Evolutionary conservation across 768 basidiomycete genomes (phyloP).

Genomic region (Crassisporium funariophilum): DNA sequence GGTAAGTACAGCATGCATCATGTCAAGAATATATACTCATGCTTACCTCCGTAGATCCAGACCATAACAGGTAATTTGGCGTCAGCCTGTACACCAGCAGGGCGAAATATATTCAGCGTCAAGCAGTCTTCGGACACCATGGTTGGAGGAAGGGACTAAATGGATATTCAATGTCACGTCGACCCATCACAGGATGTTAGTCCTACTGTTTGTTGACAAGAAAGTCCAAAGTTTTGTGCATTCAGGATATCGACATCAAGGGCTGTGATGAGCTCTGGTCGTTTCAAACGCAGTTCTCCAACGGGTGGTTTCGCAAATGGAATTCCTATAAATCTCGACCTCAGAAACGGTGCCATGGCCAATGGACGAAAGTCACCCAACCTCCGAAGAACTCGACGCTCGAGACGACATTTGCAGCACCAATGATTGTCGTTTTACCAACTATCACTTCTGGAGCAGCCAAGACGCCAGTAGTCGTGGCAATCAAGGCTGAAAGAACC

Average conservation of each 20-base stretch:
- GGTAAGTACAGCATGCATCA: neutral
- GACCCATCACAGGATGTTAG: neutral
- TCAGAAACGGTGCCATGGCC: too few relatives aligned
- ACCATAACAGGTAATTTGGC: slow-evolving; percentile 37
- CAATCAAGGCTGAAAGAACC: too few relatives aligned
- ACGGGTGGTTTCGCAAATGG: slow-evolving; percentile 55
- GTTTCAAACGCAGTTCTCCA: slow-evolving; percentile 43
- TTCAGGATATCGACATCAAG: slow-evolving; percentile 34
- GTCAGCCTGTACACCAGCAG: slow-evolving; percentile 31
- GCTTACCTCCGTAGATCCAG: slow-evolving; percentile 17
- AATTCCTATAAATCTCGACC: too few relatives aligned
- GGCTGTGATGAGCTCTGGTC: slow-evolving; percentile 42
- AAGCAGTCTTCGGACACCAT: slow-evolving; percentile 57
- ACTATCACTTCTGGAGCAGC: too few relatives aligned
- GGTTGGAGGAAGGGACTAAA: slow-evolving; percentile 24
- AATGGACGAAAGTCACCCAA: too few relatives aligned
- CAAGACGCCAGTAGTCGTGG: too few relatives aligned
- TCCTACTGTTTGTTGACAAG: slow-evolving; percentile 49
- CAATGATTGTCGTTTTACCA: too few relatives aligned
- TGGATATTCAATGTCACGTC: neutral
- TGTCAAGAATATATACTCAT: neutral
- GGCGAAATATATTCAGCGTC: slow-evolving; percentile 56
- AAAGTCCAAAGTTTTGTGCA: slow-evolving; percentile 43
- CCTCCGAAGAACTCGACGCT: too few relatives aligned
- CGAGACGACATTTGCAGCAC: too few relatives aligned